Evolutionary conservation across 1,284 basidiomycete genomes (phyloP).

Genomic region (Marasmius oreades): DNA sequence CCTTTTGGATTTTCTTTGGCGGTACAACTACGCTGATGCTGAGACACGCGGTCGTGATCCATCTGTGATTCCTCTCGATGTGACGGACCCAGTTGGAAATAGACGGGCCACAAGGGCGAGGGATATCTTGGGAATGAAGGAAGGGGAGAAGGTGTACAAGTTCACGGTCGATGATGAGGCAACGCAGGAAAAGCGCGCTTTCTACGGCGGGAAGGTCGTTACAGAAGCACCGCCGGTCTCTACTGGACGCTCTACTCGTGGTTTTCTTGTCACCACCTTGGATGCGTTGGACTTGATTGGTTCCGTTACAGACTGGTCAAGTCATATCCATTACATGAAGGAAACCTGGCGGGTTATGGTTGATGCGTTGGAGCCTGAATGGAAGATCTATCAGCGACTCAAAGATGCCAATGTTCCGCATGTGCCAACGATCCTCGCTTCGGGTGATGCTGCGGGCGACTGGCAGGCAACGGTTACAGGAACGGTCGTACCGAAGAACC

Average conservation of each 20-base stretch:
- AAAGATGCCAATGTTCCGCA: conserved; percentile 13
- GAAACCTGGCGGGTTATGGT: conserved; percentile 20
- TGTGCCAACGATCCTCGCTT: conserved; percentile 12
- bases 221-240: background rate
- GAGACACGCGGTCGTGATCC: background rate
- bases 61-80: background rate
- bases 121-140: background rate
- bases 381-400: conserved; percentile 18
- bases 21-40: background rate
- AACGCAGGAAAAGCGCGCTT: background rate
- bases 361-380: conserved; percentile 17
- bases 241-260: conserved; percentile 2
- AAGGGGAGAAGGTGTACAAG: background rate
- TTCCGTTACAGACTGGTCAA: too few species aligned
- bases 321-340: background rate
- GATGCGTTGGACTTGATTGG: background rate
- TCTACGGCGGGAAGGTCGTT: background rate
- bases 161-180: background rate
- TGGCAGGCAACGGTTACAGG: background rate
- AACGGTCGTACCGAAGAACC: background rate
- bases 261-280: background rate
- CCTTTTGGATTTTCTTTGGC: conserved; percentile 1
- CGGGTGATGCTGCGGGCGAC: conserved; percentile 7
- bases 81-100: background rate
- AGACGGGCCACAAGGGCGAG: background rate